Base-by-base conservation (phyloP, 2,329 filamentous ascomycete genomes). In the Anthostomella pinea region DNA sequence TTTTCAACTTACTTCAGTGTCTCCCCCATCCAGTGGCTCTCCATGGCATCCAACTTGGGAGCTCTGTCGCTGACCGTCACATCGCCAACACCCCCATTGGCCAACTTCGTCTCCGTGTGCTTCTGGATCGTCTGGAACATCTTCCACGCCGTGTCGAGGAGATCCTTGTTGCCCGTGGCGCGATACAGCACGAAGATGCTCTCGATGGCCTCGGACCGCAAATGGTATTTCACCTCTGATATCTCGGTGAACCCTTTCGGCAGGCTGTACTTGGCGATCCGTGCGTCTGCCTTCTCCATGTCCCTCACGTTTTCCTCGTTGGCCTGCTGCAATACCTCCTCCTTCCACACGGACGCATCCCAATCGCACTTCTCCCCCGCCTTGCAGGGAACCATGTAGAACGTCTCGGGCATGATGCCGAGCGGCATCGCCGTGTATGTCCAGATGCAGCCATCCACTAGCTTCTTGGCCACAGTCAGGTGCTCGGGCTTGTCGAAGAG, bases 351-450 rank as follows among this genome's bases (percentile, higher is more conserved):
- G 14, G 13, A 15, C 28, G 57, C 53, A 33, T 57, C 45, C 57
- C 57, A 60, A 11, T 30, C 30, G 33, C 57, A 60, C n/a, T 46
- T 42, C 3, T 34, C 41, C 6, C 38, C 34, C 8, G 51, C 40
- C 2, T 50, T 37, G 38, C 72, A 75, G 4, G 64, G 56, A 4
- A 62, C 48, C 55, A 72, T 63, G 29, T 58, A 52, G 42, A 70
- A 68, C 1, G 60, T 61, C 52, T 77, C 73, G 0, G 73, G 72
- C 70, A 75, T 75, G 38, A 77, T 67, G 2, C 73, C 72, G 3
- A 64, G 63, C 10, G 66, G 62, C 36, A 70, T 70, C 0, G 64
- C 58, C 16, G 58, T 54, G 51, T 77, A 77, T 3, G 69, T 62
- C 62, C 68, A 73, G n/a, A 70, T 65, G 43, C 73, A 77, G 2